Evolutionary conservation across 2,329 filamentous ascomycete genomes (phyloP).

Genomic region (Fusarium avenaceum): DNA sequence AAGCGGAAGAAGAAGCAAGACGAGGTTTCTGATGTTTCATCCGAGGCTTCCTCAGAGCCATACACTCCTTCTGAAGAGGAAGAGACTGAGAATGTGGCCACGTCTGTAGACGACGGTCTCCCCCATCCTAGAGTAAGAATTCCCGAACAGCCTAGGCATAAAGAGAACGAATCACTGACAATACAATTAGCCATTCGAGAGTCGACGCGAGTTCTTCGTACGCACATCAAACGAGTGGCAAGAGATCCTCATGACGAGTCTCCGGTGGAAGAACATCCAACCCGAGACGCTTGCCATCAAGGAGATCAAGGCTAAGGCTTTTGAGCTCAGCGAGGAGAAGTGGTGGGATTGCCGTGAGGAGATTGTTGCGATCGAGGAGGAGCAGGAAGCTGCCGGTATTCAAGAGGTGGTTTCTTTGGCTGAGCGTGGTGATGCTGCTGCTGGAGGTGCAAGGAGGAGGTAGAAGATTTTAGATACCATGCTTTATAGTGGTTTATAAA

Average conservation of each 20-base stretch:
- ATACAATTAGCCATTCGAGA: conserved; percentile 83
- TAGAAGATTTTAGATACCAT: conserved; percentile 19
- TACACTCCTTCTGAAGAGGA: conserved; percentile 57
- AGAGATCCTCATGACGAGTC: conserved; percentile 81
- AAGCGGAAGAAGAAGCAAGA: conserved; percentile 69
- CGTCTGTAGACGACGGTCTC: conserved; percentile 77
- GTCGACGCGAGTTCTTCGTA: conserved; percentile 89
- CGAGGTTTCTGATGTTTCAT: conserved; percentile 58
- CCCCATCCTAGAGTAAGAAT: conserved; percentile 74
- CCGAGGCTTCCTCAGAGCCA: conserved; percentile 49
- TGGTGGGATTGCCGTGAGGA: conserved; percentile 99
- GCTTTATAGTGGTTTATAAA: background rate
- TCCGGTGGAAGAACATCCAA: conserved; percentile 76
- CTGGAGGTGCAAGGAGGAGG: conserved; percentile 53
- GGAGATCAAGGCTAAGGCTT: conserved; percentile 92
- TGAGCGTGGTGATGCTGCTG: conserved; percentile 73
- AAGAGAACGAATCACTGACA: background rate
- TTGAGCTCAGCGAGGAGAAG: conserved; percentile 92
- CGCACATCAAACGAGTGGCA: conserved; percentile 93
- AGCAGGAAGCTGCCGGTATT: conserved; percentile 95
- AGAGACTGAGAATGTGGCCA: conserved; percentile 62
- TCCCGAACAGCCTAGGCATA: background rate
- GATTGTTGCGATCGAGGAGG: conserved; percentile 90
- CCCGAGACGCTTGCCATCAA: conserved; percentile 81
- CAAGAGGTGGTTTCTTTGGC: conserved; percentile 92